Percentiles rank a stretch among this genome's conserved stretches.
These are phyloP conservation scores for Aspergillus tamarii DNA, from an alignment of 2,329 filamentous ascomycete genomes.

Conservation along the genomic window DNA sequence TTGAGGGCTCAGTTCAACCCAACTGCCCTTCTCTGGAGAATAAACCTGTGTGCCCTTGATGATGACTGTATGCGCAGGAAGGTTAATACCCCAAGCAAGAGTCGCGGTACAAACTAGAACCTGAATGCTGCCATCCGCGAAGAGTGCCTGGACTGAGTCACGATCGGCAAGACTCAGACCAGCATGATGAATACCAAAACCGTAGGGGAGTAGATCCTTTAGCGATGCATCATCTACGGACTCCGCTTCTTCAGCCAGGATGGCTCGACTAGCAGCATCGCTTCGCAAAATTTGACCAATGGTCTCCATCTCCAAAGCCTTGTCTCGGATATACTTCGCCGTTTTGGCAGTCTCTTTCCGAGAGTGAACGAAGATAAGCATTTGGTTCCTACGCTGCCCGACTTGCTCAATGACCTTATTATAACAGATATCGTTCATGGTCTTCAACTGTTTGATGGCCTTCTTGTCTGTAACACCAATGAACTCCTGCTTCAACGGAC, in stretches of 20 bases:
- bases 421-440: constrained; percentile 99
- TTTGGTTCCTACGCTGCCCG: constrained; percentile 89
- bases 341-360: constrained; percentile 98
- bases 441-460: constrained; percentile 97
- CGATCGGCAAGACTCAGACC: constrained; percentile 96
- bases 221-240: constrained; percentile 82
- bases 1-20: constrained; percentile 96
- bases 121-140: constrained; percentile 86
- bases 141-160: constrained; percentile 92
- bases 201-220: constrained; percentile 93
- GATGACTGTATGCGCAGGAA: constrained; percentile 96
- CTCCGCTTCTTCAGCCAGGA: constrained; percentile 81
- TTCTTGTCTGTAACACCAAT: constrained; percentile 97
- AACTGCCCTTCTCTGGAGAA: constrained; percentile 96
- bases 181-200: constrained; percentile 97
- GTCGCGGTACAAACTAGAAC: constrained; percentile 97
- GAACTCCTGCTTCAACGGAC: constrained; percentile 93
- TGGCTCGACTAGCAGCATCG: constrained; percentile 88
- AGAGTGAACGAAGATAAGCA: constrained; percentile 98
- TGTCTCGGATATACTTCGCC: constrained; percentile 92
- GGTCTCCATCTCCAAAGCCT: constrained; percentile 94
- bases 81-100: constrained; percentile 98
- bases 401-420: constrained; percentile 97
- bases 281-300: constrained; percentile 94
- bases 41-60: constrained; percentile 99